Evolutionary conservation across 2,329 filamentous ascomycete species (phyloP).

Genomic region (Alternaria alternata): DNA sequence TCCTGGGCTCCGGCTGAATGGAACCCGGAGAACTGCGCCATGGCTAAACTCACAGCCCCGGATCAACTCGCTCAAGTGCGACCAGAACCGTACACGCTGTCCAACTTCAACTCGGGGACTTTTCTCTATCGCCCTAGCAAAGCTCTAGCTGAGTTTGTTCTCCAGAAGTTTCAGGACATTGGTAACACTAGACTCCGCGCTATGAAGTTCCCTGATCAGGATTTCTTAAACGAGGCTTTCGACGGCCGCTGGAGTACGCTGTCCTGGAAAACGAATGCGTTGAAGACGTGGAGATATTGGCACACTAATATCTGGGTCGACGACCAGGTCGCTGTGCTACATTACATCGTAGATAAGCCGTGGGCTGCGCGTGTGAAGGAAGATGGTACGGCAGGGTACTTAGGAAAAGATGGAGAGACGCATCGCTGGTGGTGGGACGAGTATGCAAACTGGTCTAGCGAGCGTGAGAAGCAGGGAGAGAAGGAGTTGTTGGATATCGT

Average conservation of each 20-base stretch:
- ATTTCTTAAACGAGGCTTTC: constrained; percentile 62
- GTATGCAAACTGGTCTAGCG: constrained; percentile 53
- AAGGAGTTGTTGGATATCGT: constrained; percentile 28
- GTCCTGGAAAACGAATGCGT: constrained; percentile 61
- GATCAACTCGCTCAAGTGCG: constrained; percentile 47
- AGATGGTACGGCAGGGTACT: constrained; percentile 57
- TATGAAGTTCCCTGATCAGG: constrained; percentile 63
- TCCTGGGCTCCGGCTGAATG: constrained; percentile 61
- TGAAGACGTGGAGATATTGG: constrained; percentile 65
- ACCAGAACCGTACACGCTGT: constrained; percentile 49
- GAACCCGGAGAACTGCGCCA: constrained; percentile 59
- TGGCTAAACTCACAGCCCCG: constrained; percentile 51
- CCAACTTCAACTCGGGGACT: constrained; percentile 61
- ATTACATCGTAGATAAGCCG: constrained; percentile 66
- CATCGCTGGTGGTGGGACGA: constrained; percentile 64
- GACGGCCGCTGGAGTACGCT: constrained; percentile 54
- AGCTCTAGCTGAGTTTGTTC: constrained; percentile 52
- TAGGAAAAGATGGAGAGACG: constrained; percentile 60
- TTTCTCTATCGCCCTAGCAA: constrained; percentile 59
- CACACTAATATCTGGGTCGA: constrained; percentile 61
- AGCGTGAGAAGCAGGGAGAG: constrained; percentile 32
- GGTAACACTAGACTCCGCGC: constrained; percentile 46
- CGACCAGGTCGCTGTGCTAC: constrained; percentile 57
- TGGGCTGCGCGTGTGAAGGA: constrained; percentile 56
- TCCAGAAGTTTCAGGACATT: constrained; percentile 52